phyloP scores from a whole-genome alignment of 2,329 filamentous ascomycete species.

The Bipolaris sorokiniana region DNA sequence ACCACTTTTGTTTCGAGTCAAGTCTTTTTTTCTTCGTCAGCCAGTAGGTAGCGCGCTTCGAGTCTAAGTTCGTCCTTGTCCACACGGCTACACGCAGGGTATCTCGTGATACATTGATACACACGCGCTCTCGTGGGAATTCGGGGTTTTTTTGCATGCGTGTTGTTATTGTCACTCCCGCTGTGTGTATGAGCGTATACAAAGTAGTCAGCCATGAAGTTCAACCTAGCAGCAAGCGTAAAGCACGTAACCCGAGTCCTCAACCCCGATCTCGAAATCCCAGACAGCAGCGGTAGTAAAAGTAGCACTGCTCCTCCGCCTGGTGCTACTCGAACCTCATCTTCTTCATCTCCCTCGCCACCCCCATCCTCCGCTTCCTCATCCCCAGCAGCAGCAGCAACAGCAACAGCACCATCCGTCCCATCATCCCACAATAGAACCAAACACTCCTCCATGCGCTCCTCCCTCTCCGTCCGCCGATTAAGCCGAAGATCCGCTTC shows the following conservation, averaged over 20 bases:
- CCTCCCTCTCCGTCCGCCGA: not conserved
- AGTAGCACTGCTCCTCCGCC: too few species aligned
- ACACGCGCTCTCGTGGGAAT: not conserved
- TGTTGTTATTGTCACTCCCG: not conserved
- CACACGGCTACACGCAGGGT: not conserved
- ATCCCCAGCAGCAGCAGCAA: not conserved
- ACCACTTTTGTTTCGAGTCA: too few species aligned
- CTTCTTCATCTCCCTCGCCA: not conserved
- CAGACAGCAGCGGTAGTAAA: not conserved
- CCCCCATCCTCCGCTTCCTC: not conserved
- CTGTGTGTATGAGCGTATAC: not conserved
- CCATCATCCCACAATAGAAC: not conserved
- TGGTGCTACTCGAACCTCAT: not conserved
- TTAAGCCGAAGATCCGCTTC: not conserved
- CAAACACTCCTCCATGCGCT: not conserved
- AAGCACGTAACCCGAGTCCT: slow-evolving; percentile 11
- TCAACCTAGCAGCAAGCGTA: slow-evolving; percentile 2
- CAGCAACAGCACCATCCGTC: not conserved
- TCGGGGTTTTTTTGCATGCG: not conserved
- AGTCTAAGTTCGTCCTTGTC: not conserved
- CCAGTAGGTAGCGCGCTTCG: not conserved
- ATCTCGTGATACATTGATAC: not conserved
- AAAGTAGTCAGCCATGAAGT: slow-evolving; percentile 3
- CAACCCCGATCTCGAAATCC: slow-evolving; percentile 12
- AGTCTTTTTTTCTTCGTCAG: not conserved